phyloP scores from a whole-genome alignment of 805 yeast genomes.

The Candida stauntonica region DNA sequence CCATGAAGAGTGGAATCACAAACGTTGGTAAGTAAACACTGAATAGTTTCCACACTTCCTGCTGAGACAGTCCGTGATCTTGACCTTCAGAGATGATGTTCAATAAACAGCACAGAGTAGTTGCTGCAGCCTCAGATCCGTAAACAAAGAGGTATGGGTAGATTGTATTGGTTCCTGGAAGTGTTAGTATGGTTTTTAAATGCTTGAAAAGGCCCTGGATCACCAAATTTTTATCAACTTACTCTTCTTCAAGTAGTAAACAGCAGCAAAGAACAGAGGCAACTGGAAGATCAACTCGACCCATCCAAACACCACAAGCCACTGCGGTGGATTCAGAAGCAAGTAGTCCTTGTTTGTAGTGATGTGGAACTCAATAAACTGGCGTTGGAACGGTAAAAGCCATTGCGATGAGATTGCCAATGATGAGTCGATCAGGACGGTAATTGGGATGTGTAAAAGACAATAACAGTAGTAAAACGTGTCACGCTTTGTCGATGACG shows the following conservation, averaged over 20 bases:
- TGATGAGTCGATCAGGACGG: conserved; percentile 70
- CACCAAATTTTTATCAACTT: conserved; percentile 16
- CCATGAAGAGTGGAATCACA: conserved; percentile 55
- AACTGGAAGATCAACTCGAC: conserved; percentile 73
- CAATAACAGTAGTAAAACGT: conserved; percentile 48
- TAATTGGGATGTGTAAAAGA: conserved; percentile 68
- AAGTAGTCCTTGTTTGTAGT: conserved; percentile 67
- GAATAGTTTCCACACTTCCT: conserved; percentile 41
- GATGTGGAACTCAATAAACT: conserved; percentile 56
- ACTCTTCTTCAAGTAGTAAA: conserved; percentile 31
- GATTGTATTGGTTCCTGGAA: conserved; percentile 21
- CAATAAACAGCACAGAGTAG: conserved; percentile 71
- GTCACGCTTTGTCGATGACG: conserved; percentile 27
- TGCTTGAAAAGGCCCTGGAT: not conserved
- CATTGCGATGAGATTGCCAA: conserved; percentile 56
- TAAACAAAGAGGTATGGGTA: conserved; percentile 52
- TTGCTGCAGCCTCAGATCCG: conserved; percentile 78
- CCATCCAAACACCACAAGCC: conserved; percentile 71
- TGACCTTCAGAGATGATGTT: conserved; percentile 38
- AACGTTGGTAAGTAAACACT: conserved; percentile 68
- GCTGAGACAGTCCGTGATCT: conserved; percentile 27
- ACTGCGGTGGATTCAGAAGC: conserved; percentile 51
- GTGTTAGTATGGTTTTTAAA: conserved; percentile 5
- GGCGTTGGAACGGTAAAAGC: conserved; percentile 44
- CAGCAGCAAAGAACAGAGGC: conserved; percentile 64